phyloP scores from a whole-genome alignment of 2,329 filamentous ascomycete species.

The Penicillium glabrum region DNA sequence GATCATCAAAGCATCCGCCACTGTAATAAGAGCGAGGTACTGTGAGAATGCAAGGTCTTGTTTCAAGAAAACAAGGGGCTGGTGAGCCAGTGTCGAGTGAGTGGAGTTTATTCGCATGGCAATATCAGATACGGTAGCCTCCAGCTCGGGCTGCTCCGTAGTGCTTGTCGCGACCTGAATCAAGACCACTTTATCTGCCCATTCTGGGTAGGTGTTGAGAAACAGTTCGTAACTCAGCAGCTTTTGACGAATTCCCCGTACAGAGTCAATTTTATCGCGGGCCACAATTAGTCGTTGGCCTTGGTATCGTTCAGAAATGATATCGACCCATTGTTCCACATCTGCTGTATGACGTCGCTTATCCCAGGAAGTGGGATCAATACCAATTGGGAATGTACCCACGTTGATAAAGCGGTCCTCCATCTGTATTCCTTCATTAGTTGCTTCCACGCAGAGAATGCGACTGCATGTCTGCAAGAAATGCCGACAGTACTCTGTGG shows the following conservation, averaged over 20 bases:
- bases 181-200: constrained; percentile 81
- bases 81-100: constrained; percentile 86
- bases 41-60: constrained; percentile 92
- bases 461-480: constrained; percentile 96
- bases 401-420: constrained; percentile 94
- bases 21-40: constrained; percentile 85
- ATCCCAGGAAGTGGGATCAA: constrained; percentile 76
- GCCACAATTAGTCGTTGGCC: constrained; percentile 90
- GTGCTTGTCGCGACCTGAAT: constrained; percentile 93
- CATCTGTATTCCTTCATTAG: constrained; percentile 80
- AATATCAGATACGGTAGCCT: constrained; percentile 87
- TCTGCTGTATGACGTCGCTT: constrained; percentile 69
- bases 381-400: constrained; percentile 80
- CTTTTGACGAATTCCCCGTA: constrained; percentile 91
- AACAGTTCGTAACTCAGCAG: constrained; percentile 89
- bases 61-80: constrained; percentile 89
- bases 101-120: constrained; percentile 90
- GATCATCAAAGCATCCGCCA: constrained; percentile 90
- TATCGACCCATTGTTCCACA: constrained; percentile 75
- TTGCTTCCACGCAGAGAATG: constrained; percentile 85
- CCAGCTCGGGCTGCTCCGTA: constrained; percentile 82
- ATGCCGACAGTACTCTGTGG: constrained; percentile 87
- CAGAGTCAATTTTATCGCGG: constrained; percentile 89
- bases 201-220: constrained; percentile 88
- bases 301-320: constrained; percentile 78